Evolutionary conservation across 352 stramenopile species (phyloP), one percentile per base, ranked within the genome.

Genomic region (Phytophthora constricta): DNA sequence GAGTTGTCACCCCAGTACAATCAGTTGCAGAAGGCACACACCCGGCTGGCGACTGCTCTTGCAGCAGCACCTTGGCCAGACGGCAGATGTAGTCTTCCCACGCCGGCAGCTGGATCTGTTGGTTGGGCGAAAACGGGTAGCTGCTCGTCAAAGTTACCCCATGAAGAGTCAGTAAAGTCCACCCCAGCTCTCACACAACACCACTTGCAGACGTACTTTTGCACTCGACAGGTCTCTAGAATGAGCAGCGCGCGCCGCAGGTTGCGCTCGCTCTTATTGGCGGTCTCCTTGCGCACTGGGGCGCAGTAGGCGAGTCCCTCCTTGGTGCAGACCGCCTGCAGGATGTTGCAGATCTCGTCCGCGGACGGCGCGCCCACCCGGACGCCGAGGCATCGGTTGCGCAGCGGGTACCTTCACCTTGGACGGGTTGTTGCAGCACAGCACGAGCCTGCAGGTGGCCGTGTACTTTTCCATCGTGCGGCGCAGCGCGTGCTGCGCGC

Each of bases 401-500:
- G 93, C 37, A 99, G 76, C n/a, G 98, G 97, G 60, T 98, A n/a
- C 97, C 68, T 99, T 99, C 7, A 99, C 91, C 73, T 99, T 99
- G 47, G 84, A 97, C 17, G 90, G 91, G 76, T 95, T 99, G 62
- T 98, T 98, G 81, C 98, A 99, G 70, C 91, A 98, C 26, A 99
- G 84, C 65, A 99, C 98, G 37, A 99, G 87, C 27, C 98, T 87
- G 78, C 97, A 99, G 11, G 90, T 97, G 39, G 80, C 79, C 10
- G 96, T 98, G 71, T 92, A 92, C 69, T 95, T 98, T 71, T 99
- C 97, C 97, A 99, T 99, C 1, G 97, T 99, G 22, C 97, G 85
- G 77, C 98, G 88, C 54, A 99, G 77, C 20, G 93, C 98, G 50
- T 98, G 96, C 84, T 99, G 98, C 23, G 98, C 98, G 63, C 98